Evolutionary conservation across 129 eudicot genomes (phyloP), one percentile per base, ranked within the genome.

Genomic region (Arctium minus): DNA sequence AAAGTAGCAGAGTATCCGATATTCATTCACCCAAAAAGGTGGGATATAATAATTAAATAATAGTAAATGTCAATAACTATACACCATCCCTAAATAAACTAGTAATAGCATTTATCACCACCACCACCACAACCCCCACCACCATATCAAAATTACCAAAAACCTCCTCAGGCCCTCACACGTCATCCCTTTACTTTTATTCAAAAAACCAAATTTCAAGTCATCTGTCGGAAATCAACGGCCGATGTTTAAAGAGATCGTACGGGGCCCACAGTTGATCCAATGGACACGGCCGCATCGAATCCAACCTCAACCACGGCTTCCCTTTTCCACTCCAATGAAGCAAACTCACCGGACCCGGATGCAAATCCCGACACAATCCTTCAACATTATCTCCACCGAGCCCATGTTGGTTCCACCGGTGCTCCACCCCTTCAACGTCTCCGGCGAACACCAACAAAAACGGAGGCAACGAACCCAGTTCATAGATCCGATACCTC

Each of bases 261-360:
- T 92, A 92, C 0, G 96, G 96, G 18, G 91, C 90, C 96, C 96
- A 92, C 30, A 92, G 78, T 13, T 81, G 44, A 89, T 92, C 96
- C 82, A 92, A 74, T 32, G 96, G 92, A 80, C 96, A 92, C 36
- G 96, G 81, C 79, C 50, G 83, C 76, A 77, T 80, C 0, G 91
- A 87, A 79, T 92, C 91, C 33, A 92, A 74, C 60, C 96, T 89
- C 72, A 92, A 32, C 96, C 96, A 92, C 13, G 96, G 96, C 85
- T 92, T 92, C 44, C 96, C 96, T 62, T 92, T 92, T 10, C 96
- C 96, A 53, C 96, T 92, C 96, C 96, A 92, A 73, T 92, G 96
- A 67, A 92, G 68, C 79, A 92, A 84, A 50, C 96, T 92, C 33
- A 92, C 96, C 64, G 93, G 86, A 9, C 96, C 96, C 0, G 96